Percentiles rank a stretch among this genome's conserved stretches.
Evolutionary conservation across 176 grass and related monocot species (phyloP).

Genomic region (Elymus sibiricus): DNA sequence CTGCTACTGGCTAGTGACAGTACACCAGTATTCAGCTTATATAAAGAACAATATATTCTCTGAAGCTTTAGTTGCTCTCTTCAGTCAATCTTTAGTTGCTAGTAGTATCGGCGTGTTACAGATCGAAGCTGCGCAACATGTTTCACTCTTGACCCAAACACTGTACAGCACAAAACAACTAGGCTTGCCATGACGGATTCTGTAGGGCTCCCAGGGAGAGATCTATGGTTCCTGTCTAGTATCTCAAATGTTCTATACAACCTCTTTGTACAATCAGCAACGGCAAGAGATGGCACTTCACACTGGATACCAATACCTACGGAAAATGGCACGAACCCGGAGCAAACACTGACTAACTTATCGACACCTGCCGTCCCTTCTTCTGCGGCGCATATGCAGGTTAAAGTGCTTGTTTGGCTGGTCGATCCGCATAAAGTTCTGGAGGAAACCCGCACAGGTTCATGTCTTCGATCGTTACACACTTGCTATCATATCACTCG

Average conservation of each 20-base stretch:
- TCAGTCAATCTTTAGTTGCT: too few species aligned
- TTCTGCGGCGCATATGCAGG: not conserved
- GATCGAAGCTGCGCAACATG: not conserved
- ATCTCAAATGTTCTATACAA: not conserved
- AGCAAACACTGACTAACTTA: not conserved
- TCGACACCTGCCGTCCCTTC: not conserved
- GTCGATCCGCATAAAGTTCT: not conserved
- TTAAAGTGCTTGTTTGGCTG: not conserved
- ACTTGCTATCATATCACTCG: not conserved
- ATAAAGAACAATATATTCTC: too few species aligned
- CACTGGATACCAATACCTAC: slow-evolving; percentile 14
- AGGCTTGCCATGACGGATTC: not conserved
- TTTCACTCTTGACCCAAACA: not conserved
- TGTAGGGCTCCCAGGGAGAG: not conserved
- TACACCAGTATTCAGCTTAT: too few species aligned
- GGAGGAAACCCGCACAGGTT: not conserved
- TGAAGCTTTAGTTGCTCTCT: too few species aligned
- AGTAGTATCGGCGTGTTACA: too few species aligned
- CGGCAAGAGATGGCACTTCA: not conserved
- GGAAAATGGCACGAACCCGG: slow-evolving; percentile 1
- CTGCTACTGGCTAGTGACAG: too few species aligned
- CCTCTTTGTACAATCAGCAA: slow-evolving; percentile 3
- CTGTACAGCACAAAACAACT: not conserved
- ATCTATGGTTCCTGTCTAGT: not conserved
- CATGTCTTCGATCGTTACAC: not conserved